These are phyloP conservation scores for Piper longum DNA, from an alignment of 164 flowering plant species.

Conservation along the genomic window DNA sequence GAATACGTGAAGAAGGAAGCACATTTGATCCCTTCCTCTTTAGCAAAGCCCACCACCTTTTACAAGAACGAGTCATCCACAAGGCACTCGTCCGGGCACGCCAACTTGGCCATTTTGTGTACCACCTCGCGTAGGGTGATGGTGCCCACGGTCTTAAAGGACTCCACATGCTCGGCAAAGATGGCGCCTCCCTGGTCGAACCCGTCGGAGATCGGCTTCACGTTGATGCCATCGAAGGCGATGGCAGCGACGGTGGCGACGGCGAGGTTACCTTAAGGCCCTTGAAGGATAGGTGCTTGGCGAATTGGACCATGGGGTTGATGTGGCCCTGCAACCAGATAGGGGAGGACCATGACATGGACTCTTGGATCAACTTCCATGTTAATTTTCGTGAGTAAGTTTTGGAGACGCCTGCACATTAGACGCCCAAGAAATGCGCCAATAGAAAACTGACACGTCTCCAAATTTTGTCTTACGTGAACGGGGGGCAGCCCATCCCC, in stretches of 20 bases:
- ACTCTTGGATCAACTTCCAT: neutral
- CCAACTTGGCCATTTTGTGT: neutral
- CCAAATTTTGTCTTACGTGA: no score
- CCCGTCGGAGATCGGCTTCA: conserved; percentile 12
- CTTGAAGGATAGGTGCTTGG: conserved; percentile 12
- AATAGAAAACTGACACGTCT: no score
- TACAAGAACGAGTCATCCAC: conserved; percentile 6
- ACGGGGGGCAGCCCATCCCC: no score
- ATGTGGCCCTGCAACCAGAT: conserved; percentile 16
- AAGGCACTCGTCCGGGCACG: conserved; percentile 2
- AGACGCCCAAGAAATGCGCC: no score
- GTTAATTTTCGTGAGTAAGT: no score
- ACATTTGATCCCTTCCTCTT: conserved; percentile 1
- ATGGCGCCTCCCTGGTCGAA: conserved; percentile 6
- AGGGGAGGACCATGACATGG: conserved; percentile 15
- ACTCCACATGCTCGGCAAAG: neutral
- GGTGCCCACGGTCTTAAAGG: conserved; percentile 2
- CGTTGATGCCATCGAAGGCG: neutral
- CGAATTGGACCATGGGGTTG: conserved; percentile 19
- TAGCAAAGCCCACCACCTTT: conserved; percentile 13
- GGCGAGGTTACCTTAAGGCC: conserved; percentile 11
- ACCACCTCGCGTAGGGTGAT: conserved; percentile 7
- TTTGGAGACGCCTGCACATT: no score
- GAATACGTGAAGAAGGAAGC: conserved; percentile 14
- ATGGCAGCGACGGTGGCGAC: conserved; percentile 9